Conservation (phyloP, 495 filamentous ascomycete genomes). For the Annulohypoxylon moriforme region DNA sequence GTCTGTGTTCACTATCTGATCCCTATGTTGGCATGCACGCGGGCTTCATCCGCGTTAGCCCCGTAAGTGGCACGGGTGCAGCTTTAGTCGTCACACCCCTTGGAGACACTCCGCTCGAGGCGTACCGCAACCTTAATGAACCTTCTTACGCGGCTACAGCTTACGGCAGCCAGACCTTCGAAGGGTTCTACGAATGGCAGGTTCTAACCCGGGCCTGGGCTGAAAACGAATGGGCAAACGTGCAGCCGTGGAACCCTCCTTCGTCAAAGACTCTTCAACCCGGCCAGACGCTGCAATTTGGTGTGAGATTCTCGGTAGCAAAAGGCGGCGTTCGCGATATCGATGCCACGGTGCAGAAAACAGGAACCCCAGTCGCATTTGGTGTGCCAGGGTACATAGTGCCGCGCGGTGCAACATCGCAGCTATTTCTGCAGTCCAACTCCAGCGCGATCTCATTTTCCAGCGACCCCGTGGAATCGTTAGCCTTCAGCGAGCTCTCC, state of each 20-base stretch:
- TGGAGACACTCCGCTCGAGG: slow-evolving; percentile 59
- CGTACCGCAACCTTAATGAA: slow-evolving; percentile 60
- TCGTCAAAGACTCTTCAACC: slow-evolving; percentile 55
- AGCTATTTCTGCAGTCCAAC: slow-evolving; percentile 53
- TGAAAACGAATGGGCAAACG: slow-evolving; percentile 59
- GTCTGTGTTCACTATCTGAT: slow-evolving; percentile 58
- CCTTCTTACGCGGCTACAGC: slow-evolving; percentile 42
- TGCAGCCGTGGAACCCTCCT: slow-evolving; percentile 60
- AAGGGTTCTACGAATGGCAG: slow-evolving; percentile 66
- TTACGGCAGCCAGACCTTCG: slow-evolving; percentile 63
- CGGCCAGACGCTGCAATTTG: slow-evolving; percentile 55
- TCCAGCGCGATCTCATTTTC: slow-evolving; percentile 40
- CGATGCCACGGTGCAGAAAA: slow-evolving; percentile 52
- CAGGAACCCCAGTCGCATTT: slow-evolving; percentile 55
- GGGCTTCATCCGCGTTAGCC: slow-evolving; percentile 61
- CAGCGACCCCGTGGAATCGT: slow-evolving; percentile 43
- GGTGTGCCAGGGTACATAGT: slow-evolving; percentile 63
- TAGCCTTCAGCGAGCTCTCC: slow-evolving; percentile 31
- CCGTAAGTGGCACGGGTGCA: slow-evolving; percentile 57
- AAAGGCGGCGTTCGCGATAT: slow-evolving; percentile 52
- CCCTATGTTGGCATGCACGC: slow-evolving; percentile 65
- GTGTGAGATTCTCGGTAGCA: slow-evolving; percentile 59
- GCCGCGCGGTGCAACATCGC: slow-evolving; percentile 53
- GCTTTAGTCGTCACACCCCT: slow-evolving; percentile 62
- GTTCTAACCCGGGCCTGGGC: slow-evolving; percentile 60